Evolutionary conservation across 805 yeast species (phyloP).

Genomic region (Grigorovia humatica): DNA sequence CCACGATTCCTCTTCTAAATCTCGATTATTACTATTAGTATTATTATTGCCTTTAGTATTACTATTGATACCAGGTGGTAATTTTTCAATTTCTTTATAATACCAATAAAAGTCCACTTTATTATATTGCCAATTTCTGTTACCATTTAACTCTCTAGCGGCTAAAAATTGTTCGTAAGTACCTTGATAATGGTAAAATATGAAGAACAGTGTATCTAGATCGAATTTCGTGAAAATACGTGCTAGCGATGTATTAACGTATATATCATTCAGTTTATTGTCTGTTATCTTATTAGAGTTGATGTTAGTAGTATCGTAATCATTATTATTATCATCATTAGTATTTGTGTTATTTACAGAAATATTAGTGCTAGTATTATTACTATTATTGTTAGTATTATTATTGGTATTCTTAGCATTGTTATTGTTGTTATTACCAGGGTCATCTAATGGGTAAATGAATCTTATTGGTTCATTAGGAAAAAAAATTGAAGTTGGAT

Average conservation of each 20-base stretch:
- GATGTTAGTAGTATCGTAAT: neutral
- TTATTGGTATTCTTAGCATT: slow-evolving; percentile 14
- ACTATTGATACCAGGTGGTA: slow-evolving; percentile 49
- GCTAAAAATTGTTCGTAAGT: slow-evolving; percentile 64
- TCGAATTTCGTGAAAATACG: slow-evolving; percentile 66
- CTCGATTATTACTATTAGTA: slow-evolving; percentile 33
- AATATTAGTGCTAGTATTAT: neutral
- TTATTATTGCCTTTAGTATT: slow-evolving; percentile 26
- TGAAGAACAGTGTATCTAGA: slow-evolving; percentile 79
- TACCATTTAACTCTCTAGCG: slow-evolving; percentile 62
- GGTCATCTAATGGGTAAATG: slow-evolving; percentile 16
- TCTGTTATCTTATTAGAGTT: slow-evolving; percentile 6
- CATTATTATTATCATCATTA: slow-evolving; percentile 1
- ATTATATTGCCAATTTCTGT: slow-evolving; percentile 71
- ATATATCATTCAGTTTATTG: slow-evolving; percentile 15
- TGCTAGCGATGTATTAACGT: slow-evolving; percentile 34
- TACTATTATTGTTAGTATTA: slow-evolving; percentile 2
- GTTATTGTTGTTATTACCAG: neutral
- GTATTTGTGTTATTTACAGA: slow-evolving; percentile 5
- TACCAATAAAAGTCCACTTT: slow-evolving; percentile 30
- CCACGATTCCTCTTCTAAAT: slow-evolving; percentile 42
- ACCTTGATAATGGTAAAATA: slow-evolving; percentile 75
- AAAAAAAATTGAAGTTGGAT: slow-evolving; percentile 81
- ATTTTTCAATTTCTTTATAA: slow-evolving; percentile 61
- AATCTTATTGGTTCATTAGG: slow-evolving; percentile 42